Evolutionary conservation across 2,329 filamentous ascomycete genomes (phyloP).

Genomic region (Arthrobotrys musiformis): DNA sequence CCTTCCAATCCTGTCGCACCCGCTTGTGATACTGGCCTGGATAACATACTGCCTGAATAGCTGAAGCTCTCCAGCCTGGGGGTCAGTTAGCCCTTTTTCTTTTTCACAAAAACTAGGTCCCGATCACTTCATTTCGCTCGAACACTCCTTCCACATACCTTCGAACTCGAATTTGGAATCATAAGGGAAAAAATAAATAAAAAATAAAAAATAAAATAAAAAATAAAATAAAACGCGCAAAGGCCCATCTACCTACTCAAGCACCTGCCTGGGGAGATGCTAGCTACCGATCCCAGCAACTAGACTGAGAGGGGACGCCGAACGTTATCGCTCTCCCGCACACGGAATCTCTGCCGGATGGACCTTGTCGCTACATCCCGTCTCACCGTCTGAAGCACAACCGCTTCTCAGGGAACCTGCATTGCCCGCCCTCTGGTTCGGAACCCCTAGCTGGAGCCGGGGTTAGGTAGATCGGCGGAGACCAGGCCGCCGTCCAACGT

Average conservation of each 20-base stretch:
- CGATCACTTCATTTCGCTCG: slow-evolving; percentile 11
- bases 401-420: slow-evolving; percentile 32
- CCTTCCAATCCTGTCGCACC: slow-evolving; percentile 29
- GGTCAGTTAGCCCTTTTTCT: slow-evolving; percentile 2
- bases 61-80: slow-evolving; percentile 6
- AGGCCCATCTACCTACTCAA: too few species aligned
- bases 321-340: slow-evolving; percentile 48
- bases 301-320: slow-evolving; percentile 47
- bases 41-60: slow-evolving; percentile 41
- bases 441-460: slow-evolving; percentile 14
- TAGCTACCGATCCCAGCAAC: slow-evolving; percentile 47
- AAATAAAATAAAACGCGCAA: slow-evolving; percentile 44
- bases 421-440: slow-evolving; percentile 21
- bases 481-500: slow-evolving; percentile 22
- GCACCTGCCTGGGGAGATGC: slow-evolving; percentile 48
- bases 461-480: slow-evolving; percentile 18
- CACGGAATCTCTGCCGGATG: slow-evolving; percentile 55
- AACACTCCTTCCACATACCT: background rate
- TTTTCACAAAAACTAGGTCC: slow-evolving; percentile 8
- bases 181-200: too few species aligned
- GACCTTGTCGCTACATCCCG: slow-evolving; percentile 54
- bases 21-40: slow-evolving; percentile 18
- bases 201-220: too few species aligned
- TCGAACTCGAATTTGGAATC: slow-evolving; percentile 13
- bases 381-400: slow-evolving; percentile 44